Evolutionary conservation across 2,329 filamentous ascomycete species (phyloP).

Genomic region (Aspergillus glaucus): DNA sequence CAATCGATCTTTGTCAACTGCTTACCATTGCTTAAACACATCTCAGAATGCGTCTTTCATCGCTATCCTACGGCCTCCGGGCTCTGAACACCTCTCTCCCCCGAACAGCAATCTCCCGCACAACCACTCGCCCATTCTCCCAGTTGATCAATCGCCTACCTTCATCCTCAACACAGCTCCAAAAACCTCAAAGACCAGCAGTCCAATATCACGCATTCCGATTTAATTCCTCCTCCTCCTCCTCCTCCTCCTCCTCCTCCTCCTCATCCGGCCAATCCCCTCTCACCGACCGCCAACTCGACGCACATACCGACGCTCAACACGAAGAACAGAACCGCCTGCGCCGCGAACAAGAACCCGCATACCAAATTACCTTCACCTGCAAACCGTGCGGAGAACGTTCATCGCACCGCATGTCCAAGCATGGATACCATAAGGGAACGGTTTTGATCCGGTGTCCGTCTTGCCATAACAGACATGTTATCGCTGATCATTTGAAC

Average conservation of each 20-base stretch:
- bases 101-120: slow-evolving; percentile 10
- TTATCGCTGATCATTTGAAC: slow-evolving; percentile 84
- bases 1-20: not conserved
- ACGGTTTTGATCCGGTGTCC: slow-evolving; percentile 87
- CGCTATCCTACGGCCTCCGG: slow-evolving; percentile 18
- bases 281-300: slow-evolving; percentile 27
- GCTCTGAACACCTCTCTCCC: slow-evolving; percentile 10
- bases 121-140: slow-evolving; percentile 15
- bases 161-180: slow-evolving; percentile 4
- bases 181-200: slow-evolving; percentile 1
- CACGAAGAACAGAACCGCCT: slow-evolving; percentile 30
- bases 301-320: slow-evolving; percentile 24
- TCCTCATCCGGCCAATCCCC: slow-evolving; percentile 12
- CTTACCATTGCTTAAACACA: not conserved
- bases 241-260: slow-evolving; percentile 11
- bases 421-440: slow-evolving; percentile 90
- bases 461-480: slow-evolving; percentile 74
- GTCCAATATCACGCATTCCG: slow-evolving; percentile 12
- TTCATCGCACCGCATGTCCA: slow-evolving; percentile 79
- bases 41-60: slow-evolving; percentile 15
- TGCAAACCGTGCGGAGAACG: slow-evolving; percentile 77
- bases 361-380: slow-evolving; percentile 86
- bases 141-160: slow-evolving; percentile 11
- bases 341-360: slow-evolving; percentile 48
- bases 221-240: slow-evolving; percentile 23